Conservation (phyloP, 345 rosid species). For the Arabis alpina region DNA sequence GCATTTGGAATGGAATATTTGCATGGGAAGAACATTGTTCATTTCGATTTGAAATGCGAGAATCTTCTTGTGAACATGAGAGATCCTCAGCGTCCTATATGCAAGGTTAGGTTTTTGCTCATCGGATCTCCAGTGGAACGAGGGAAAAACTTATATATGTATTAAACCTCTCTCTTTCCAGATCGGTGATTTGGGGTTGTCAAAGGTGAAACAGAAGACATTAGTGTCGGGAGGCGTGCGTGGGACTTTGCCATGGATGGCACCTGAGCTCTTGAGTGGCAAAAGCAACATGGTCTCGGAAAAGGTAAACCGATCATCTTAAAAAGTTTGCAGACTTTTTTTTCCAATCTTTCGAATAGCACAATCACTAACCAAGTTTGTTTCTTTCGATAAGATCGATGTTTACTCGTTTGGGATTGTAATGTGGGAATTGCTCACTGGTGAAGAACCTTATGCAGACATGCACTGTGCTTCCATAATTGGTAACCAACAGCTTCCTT, state of each 20-base stretch:
- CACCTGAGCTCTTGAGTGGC: conserved; percentile 98
- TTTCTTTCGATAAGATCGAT: conserved; percentile 64
- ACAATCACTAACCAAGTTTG: conserved; percentile 6
- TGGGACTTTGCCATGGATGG: conserved; percentile 99
- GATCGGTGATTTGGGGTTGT: conserved; percentile 97
- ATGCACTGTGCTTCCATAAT: conserved; percentile 97
- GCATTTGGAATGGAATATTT: conserved; percentile 99
- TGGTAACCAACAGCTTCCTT: conserved; percentile 50
- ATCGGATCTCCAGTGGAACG: conserved; percentile 11
- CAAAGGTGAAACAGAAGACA: conserved; percentile 95
- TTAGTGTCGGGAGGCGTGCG: conserved; percentile 98
- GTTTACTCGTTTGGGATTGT: conserved; percentile 97
- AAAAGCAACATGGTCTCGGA: conserved; percentile 98
- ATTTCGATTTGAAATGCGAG: conserved; percentile 97
- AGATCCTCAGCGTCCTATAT: conserved; percentile 96
- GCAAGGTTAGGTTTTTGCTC: conserved; percentile 64
- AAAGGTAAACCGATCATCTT: conserved; percentile 58
- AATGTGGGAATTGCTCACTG: conserved; percentile 98
- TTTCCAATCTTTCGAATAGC: neutral
- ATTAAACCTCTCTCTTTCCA: conserved; percentile 36
- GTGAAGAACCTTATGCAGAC: conserved; percentile 92
- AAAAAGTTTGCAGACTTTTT: conserved; percentile 2
- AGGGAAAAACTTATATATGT: conserved; percentile 20
- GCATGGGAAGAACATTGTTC: conserved; percentile 96
- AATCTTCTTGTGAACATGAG: conserved; percentile 97